Base-by-base conservation (phyloP, 495 filamentous ascomycete genomes). In the Neurospora sp. region DNA sequence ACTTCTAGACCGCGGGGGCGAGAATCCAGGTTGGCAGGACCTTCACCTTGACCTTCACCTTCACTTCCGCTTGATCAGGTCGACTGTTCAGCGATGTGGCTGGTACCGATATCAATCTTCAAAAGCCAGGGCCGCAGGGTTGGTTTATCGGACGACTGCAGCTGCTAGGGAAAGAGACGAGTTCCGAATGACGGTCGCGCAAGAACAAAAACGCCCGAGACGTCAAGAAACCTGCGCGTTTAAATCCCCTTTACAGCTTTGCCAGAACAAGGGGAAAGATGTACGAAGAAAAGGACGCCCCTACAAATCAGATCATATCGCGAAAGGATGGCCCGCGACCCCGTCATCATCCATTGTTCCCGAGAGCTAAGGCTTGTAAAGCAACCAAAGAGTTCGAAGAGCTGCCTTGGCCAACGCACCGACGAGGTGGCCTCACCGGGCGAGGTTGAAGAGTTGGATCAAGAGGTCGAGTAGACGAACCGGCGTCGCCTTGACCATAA, bases 391-490 rank as follows among this genome's bases (percentile, higher is more conserved):
- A 95, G 81, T 37, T 37, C 88, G 88, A 1, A 96, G 85, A 31
- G 93, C 87, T 35, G 86, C 88, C 48, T 88, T 84, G 7, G 89
- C 84, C 22, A 95, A 79, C 31, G 31, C 31, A 35, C 31, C 39
- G 83, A 80, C 0, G 90, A 89, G 73, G 89, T 87, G 73, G 86
- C 87, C 74, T 94, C 91, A 31, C 87, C 84, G 27, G 27, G 27
- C 27, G 8, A 87, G 84, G 74, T 89, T 89, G 72, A 90, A 87
- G 8, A 91, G 88, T 73, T 91, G 87, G 37, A 88, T 83, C 42
- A 96, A 79, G 76, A 83, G 89, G 84, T 84, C 6, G 35, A 35
- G 31, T 35, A 35, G 31, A 35, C 31, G 31, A 31, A 31, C 27
- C 27, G 27, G 27, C 27, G 27, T 27, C 27, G 27, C 27, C 27